Base-by-base conservation (phyloP, 352 stramenopile species). In the Vaucheria bursata region DNA sequence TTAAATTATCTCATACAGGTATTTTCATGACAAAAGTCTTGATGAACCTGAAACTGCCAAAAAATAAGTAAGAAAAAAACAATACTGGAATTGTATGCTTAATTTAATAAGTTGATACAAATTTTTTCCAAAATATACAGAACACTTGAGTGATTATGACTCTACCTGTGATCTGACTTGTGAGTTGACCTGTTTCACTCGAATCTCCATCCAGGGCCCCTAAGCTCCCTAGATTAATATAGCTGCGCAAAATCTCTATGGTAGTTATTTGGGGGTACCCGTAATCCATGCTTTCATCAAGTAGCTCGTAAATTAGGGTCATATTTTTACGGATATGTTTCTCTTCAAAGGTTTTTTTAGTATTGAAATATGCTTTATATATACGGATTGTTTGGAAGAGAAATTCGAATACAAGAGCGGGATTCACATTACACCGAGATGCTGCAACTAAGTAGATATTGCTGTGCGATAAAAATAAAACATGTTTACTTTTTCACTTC, bases 271-370 rank as follows among this genome's bases (percentile, higher is more conserved):
- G 95, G 34, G 95, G 95, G 86, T 98, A 98, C 1, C 95, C 95
- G 89, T 97, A 97, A 87, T 99, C 95, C 92, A 99, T 98, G 1
- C 94, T 98, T 84, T 99, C 94, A 79, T 99, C 95, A 81, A 99
- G 92, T 35, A 99, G 89, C 88, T 99, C 95, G 78, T 98, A 98
- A 76, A 99, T 94, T 36, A 99, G 88, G 66, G 95, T 98, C 87
- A 99, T 98, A 86, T 98, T 98, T 84, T 97, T 96, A 50, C 93
- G 89, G 77, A 99, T 93, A 68, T 90, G 93, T 73, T 97, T 95
- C 86, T 98, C 94, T 71, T 93, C 94, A 87, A 98, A 98, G 75
- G 97, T 95, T 76, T 97, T 94, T 65, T 79, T 71, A 33, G 6
- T 72, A 5, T 74, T 50, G 80, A 98, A 94, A 84, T 98, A 98